Base-by-base conservation (phyloP, 2,329 filamentous ascomycete species). In the Camillea tinctor region DNA sequence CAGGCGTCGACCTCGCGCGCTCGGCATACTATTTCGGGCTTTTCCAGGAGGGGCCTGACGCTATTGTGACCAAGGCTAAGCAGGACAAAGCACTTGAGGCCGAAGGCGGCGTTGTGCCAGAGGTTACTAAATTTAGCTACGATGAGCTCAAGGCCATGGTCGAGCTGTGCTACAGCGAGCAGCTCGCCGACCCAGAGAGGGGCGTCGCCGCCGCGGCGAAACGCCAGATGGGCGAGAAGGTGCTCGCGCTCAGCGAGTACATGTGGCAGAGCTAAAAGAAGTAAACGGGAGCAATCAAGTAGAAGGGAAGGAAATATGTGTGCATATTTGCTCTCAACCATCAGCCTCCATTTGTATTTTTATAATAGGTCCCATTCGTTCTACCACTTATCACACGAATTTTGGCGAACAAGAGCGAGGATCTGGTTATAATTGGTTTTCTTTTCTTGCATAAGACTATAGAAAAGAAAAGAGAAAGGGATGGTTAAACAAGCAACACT, bases 21-120 rank as follows among this genome's bases (percentile, higher is more conserved):
- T 85, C 88, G 1, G 83, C 85, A 20, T 82, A 84, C 60, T 94
- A 90, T 76, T 93, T 88, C 70, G 81, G 83, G 20, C 74, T 94
- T 44, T 92, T 91, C 69, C 83, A 83, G 50, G 76, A 79, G 51
- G 90, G 90, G 0, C 79, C 87, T 0, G 88, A 91, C 53, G 83
- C 80, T 9, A 85, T 92, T 58, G 79, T 92, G 2, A 78, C 79
- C 50, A 82, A 85, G 71, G 88, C 88, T 4, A 86, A 82, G 73
- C 79, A 81, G 61, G 76, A 75, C 21, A 73, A 71, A 52, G 70
- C 73, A 55, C 63, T 55, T 56, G 71, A 64, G 36, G 70, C 72
- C 4, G 71, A 65, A 7, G 75, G 72, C 50, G 74, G 73, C 58
- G 73, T 56, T 23, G 73, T 71, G 9, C 64, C 70, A 11, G 73